Base-by-base conservation (phyloP, 1,284 basidiomycete genomes). In the Agroathelia rolfsii region DNA sequence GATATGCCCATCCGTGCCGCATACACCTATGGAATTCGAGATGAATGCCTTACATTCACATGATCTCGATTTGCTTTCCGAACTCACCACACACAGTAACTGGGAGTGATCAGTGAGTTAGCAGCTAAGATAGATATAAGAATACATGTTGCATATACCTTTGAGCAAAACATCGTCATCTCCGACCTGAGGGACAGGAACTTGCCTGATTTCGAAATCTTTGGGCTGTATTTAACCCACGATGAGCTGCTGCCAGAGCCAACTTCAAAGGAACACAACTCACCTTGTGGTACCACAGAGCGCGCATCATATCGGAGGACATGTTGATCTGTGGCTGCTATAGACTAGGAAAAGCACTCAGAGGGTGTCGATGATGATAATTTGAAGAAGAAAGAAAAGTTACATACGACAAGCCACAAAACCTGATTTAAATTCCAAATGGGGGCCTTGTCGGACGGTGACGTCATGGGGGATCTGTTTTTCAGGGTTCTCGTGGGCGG, bases 1-100 rank as follows among this genome's bases (percentile, higher is more conserved):
- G 35, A 75, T 69, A 50, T 74, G 72, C 18, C 53, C 59, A 48
- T 73, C 72, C 14, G 72, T 72, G 35, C 72, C 69, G 45, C 69
- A 72, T 34, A 67, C 54, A 41, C 65, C 64, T 49, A 25, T 11
- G 11, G 21, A 20, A 16, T 17, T 48, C 20, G 17, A 16, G 22
- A 16, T 28, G 24, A n/a, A 20, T 6, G 21, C 5, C 10, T 6
- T 19, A 18, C 3, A 21, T 21, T 39, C 12, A 24, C 25, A 22
- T 14, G 6, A 15, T 12, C 8, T 22, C 30, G 17, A 33, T 10
- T 8, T n/a, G 4, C 11, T 6, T 7, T 17, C 12, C 17, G 15
- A n/a, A 14, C 17, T 12, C 12, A 19, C 10, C 16, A 18, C n/a
- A n/a, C n/a, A n/a, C n/a, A n/a, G n/a, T n/a, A n/a, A n/a, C n/a